Evolutionary conservation across 441 rosid genomes (phyloP).

Genomic region (Omphalea diandra): DNA sequence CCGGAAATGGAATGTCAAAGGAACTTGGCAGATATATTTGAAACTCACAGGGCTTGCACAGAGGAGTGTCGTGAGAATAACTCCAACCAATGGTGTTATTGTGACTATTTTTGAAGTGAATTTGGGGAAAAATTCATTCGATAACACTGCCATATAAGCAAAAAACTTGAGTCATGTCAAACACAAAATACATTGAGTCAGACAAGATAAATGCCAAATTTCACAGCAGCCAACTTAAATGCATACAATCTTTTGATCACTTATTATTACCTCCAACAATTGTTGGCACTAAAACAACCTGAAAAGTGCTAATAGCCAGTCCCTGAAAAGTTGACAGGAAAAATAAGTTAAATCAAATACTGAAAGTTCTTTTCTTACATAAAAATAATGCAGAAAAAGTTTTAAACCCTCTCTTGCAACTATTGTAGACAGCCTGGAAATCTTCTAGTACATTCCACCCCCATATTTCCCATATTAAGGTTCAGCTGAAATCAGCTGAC

Average conservation of each 20-base stretch:
- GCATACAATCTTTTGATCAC: constrained; percentile 4
- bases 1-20: neutral
- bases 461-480: neutral
- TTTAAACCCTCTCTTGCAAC: neutral
- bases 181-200: neutral
- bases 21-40: neutral
- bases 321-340: constrained; percentile 50
- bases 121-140: constrained; percentile 89
- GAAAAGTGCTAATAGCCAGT: constrained; percentile 91
- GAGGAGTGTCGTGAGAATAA: constrained; percentile 83
- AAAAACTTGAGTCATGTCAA: constrained; percentile 18
- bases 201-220: constrained; percentile 12
- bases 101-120: constrained; percentile 75
- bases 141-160: constrained; percentile 54
- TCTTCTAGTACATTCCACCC: neutral
- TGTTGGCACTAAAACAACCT: constrained; percentile 91
- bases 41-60: constrained; percentile 93
- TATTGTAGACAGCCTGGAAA: neutral
- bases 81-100: constrained; percentile 90
- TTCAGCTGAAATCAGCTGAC: neutral
- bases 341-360: constrained; percentile 13
- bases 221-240: constrained; percentile 12
- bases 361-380: neutral
- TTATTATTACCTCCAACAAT: constrained; percentile 64
- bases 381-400: neutral